A percentile compares a stretch with the other conserved stretches of the same genome.
These are phyloP conservation scores for Periglandula ipomoeae DNA, from an alignment of 2,329 filamentous ascomycete genomes.

Conservation along the genomic window DNA sequence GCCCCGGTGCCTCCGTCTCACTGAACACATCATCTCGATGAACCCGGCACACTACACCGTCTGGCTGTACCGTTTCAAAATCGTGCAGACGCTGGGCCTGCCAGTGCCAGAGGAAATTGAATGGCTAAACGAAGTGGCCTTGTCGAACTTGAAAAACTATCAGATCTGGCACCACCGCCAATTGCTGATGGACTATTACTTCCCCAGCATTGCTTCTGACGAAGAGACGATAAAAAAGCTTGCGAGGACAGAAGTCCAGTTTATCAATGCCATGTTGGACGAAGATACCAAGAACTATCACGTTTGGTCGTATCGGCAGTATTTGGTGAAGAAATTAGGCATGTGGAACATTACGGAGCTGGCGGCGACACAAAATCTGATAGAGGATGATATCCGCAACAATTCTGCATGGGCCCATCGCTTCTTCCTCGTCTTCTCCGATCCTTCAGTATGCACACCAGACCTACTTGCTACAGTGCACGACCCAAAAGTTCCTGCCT, in stretches of 20 bases:
- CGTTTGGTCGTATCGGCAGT: constrained; percentile 92
- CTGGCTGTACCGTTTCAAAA: constrained; percentile 88
- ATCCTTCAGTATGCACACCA: constrained; percentile 40
- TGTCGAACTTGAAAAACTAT: constrained; percentile 91
- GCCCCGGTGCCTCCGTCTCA: constrained; percentile 68
- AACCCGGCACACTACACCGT: constrained; percentile 98
- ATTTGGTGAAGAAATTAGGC: constrained; percentile 54
- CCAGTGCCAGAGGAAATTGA: constrained; percentile 62
- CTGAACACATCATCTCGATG: constrained; percentile 80
- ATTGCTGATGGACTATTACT: constrained; percentile 51
- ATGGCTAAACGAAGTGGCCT: constrained; percentile 79
- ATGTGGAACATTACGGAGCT: constrained; percentile 66
- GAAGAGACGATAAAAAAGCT: constrained; percentile 46
- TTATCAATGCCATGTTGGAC: constrained; percentile 71
- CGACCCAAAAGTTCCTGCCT: constrained; percentile 49
- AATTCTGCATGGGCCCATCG: constrained; percentile 98
- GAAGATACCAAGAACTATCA: constrained; percentile 96
- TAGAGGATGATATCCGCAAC: constrained; percentile 78
- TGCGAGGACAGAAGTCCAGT: constrained; percentile 59
- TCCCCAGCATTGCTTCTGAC: constrained; percentile 50
- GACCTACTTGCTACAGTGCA: constrained; percentile 39
- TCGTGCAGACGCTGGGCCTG: constrained; percentile 57
- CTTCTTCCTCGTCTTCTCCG: constrained; percentile 80
- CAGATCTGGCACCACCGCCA: constrained; percentile 86
- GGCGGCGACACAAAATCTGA: constrained; percentile 58